Evolutionary conservation across 345 rosid genomes (phyloP).

Genomic region (Ceriops zippeliana): DNA sequence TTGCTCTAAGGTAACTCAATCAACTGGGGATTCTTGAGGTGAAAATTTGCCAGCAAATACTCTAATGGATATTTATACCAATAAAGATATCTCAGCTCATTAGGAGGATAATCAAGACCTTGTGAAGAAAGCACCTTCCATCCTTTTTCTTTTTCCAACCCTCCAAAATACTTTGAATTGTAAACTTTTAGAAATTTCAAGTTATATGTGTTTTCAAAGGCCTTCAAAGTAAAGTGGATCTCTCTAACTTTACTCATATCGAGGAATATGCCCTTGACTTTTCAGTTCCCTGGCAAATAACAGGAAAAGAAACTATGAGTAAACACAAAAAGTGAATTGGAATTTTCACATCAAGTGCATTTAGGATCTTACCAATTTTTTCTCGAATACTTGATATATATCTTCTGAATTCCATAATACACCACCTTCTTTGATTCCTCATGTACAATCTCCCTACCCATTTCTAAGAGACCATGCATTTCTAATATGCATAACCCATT

Average conservation of each 20-base stretch:
- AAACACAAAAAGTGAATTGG: neutral
- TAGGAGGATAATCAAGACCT: conserved; percentile 1
- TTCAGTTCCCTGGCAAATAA: neutral
- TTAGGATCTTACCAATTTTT: conserved; percentile 9
- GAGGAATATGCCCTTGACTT: neutral
- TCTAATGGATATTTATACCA: neutral
- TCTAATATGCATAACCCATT: neutral
- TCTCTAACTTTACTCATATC: too few relatives aligned
- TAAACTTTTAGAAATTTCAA: conserved; percentile 1
- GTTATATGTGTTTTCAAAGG: neutral
- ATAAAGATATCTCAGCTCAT: conserved; percentile 1
- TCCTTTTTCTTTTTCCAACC: too few relatives aligned
- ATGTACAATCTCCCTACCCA: neutral
- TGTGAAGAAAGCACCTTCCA: neutral
- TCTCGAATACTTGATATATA: neutral
- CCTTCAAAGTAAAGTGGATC: too few relatives aligned
- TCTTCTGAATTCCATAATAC: neutral
- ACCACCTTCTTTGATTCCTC: neutral
- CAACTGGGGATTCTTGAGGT: too few relatives aligned
- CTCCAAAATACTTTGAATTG: neutral
- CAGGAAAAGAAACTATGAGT: neutral
- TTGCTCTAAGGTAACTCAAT: too few relatives aligned
- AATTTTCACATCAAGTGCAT: neutral
- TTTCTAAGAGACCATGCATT: conserved; percentile 7
- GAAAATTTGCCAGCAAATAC: conserved; percentile 10